phyloP scores from a whole-genome alignment of 805 yeast species.

The Wickerhamiella spandovensis region DNA sequence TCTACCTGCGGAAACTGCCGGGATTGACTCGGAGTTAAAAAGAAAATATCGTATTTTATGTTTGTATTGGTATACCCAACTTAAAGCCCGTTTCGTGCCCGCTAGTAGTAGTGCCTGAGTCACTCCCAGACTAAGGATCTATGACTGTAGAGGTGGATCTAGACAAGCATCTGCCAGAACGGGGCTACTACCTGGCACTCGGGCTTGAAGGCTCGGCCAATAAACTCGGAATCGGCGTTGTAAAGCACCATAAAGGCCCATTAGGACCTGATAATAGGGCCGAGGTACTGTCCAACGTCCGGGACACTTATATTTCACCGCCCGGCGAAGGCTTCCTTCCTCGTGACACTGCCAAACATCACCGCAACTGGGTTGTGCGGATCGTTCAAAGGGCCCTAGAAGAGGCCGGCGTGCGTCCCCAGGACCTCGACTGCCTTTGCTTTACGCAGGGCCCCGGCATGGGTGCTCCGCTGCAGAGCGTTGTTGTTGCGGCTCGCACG shows the following conservation, averaged over 20 bases:
- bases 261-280: slow-evolving; percentile 48
- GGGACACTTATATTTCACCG: slow-evolving; percentile 92
- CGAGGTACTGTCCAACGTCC: slow-evolving; percentile 67
- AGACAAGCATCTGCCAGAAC: slow-evolving; percentile 33
- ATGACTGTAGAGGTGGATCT: no score
- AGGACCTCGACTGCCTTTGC: slow-evolving; percentile 44
- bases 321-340: slow-evolving; percentile 98
- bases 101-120: no score
- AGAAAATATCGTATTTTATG: no score
- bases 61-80: no score
- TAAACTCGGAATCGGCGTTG: slow-evolving; percentile 86
- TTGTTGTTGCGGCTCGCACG: slow-evolving; percentile 84
- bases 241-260: slow-evolving; percentile 57
- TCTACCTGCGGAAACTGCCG: no score
- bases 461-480: slow-evolving; percentile 97
- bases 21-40: no score
- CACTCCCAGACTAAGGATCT: no score
- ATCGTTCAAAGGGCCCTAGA: slow-evolving; percentile 51
- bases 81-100: no score
- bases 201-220: slow-evolving; percentile 98
- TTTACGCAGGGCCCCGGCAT: slow-evolving; percentile 98
- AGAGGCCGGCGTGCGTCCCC: slow-evolving; percentile 39
- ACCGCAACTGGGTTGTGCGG: slow-evolving; percentile 85
- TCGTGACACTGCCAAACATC: slow-evolving; percentile 93
- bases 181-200: slow-evolving; percentile 42